A percentile compares a stretch with the other conserved stretches of the same genome.
Conservation (phyloP, 441 rosid species). For the Erysimum cheiri region DNA sequence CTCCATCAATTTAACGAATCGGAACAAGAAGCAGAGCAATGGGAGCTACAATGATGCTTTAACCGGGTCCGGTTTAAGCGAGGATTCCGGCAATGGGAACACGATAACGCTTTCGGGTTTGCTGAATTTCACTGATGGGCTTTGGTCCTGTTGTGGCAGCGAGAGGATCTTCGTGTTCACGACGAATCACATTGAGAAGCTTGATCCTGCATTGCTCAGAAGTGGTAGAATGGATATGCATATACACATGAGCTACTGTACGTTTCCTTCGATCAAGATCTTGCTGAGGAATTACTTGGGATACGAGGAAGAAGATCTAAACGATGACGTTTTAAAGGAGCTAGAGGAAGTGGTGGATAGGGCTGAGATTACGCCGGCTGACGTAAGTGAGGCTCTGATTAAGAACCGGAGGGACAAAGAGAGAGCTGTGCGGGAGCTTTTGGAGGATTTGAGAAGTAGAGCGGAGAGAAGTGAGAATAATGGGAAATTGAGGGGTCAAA, state of each 20-base stretch:
- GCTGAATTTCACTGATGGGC: constrained; percentile 87
- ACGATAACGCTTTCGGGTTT: constrained; percentile 71
- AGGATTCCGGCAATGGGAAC: constrained; percentile 51
- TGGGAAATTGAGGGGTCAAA: constrained; percentile 37
- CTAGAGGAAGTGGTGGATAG: constrained; percentile 50
- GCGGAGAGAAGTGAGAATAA: constrained; percentile 46
- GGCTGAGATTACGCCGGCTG: constrained; percentile 94
- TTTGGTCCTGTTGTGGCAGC: constrained; percentile 96
- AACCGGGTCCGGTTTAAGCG: constrained; percentile 52
- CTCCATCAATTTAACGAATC: constrained; percentile 63
- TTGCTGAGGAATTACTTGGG: constrained; percentile 69
- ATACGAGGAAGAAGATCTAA: constrained; percentile 47
- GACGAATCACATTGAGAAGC: constrained; percentile 83
- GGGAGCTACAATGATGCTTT: constrained; percentile 32
- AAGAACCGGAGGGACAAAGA: constrained; percentile 63
- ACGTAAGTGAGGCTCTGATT: constrained; percentile 77
- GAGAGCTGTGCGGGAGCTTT: constrained; percentile 62
- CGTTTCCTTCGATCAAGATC: constrained; percentile 65
- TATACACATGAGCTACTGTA: constrained; percentile 75
- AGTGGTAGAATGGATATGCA: constrained; percentile 98
- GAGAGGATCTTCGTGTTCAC: constrained; percentile 94
- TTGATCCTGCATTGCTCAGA: constrained; percentile 84
- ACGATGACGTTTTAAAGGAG: constrained; percentile 46
- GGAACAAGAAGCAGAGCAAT: constrained; percentile 23
- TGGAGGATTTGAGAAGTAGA: constrained; percentile 52